Conservation (phyloP, 768 basidiomycete species). For the Porphyrellus cyaneotinctus region DNA sequence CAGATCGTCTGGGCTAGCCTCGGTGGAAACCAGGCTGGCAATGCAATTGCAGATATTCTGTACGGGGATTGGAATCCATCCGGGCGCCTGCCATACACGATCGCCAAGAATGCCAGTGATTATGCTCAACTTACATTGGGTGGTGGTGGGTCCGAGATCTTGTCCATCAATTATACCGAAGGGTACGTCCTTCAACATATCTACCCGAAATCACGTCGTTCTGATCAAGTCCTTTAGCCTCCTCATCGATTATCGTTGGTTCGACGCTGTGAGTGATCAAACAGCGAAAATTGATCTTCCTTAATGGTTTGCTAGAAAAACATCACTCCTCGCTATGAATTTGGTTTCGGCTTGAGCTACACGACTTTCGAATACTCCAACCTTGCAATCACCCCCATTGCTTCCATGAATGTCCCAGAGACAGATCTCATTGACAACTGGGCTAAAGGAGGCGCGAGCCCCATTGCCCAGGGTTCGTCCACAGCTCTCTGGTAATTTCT, state of each 20-base stretch:
- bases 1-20: slow-evolving; percentile 48
- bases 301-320: slow-evolving; percentile 40
- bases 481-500: slow-evolving; percentile 53
- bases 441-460: slow-evolving; percentile 55
- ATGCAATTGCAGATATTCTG: slow-evolving; percentile 70
- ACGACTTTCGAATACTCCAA: slow-evolving; percentile 71
- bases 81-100: slow-evolving; percentile 68
- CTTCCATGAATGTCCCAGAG: slow-evolving; percentile 29
- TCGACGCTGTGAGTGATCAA: slow-evolving; percentile 54
- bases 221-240: slow-evolving; percentile 33
- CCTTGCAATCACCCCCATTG: slow-evolving; percentile 45
- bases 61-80: slow-evolving; percentile 76
- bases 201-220: not conserved
- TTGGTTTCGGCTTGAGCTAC: slow-evolving; percentile 89
- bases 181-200: slow-evolving; percentile 13
- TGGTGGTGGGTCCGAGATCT: slow-evolving; percentile 26
- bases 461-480: slow-evolving; percentile 54
- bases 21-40: slow-evolving; percentile 75
- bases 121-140: slow-evolving; percentile 41
- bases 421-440: slow-evolving; percentile 42
- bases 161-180: slow-evolving; percentile 63
- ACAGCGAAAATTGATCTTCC: not conserved
- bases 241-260: slow-evolving; percentile 69
- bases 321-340: slow-evolving; percentile 79
- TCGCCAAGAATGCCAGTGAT: slow-evolving; percentile 55